Evolutionary conservation across 257 asterid genomes (phyloP), one percentile per base, ranked within the genome.

Genomic region (Solanum pennellii): DNA sequence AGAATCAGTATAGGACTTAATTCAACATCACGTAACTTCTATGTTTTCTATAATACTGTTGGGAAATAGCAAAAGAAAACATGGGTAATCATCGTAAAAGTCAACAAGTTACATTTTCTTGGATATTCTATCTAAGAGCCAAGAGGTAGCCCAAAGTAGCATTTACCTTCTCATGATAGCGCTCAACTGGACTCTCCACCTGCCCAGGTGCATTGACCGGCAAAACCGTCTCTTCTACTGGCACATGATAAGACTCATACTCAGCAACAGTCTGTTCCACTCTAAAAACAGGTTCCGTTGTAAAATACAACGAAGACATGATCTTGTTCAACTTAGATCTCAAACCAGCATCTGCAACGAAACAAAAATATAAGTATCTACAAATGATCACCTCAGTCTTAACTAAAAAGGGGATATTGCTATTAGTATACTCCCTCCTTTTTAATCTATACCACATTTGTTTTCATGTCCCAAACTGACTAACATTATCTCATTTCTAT

Each of bases 301-400:
- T 93, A 86, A 90, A 92, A 90, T 92, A 95, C 16, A 95, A 96
- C 0, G 99, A 95, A 39, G 94, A 94, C 95, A 94, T 92, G 25
- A 96, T 93, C 89, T 92, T 94, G 71, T 91, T 86, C 42, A 94
- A 86, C 91, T 94, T 94, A 85, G 89, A 91, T 90, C 95, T 90
- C 92, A 94, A 83, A 12, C 92, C 90, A 52, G 95, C 91, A 91
- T 94, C 98, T 95, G 87, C 84, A 47, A 86, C 44, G 3, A 18
- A 16, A 16, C 25, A 71, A 9, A 33, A 71, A 71, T 33, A 9
- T 31, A 71, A 71, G 77, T 31, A 71, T 71, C 7, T 31, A 71
- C 14, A 71, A 31, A 31, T 6, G 20, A 71, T 37, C 77, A 71
- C 42, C 12, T 71, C 77, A 71, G 33, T 71, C n/a, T 71, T 71